These are phyloP conservation scores for Curvularia spicifera DNA, from an alignment of 2,329 filamentous ascomycete genomes.

Conservation along the genomic window DNA sequence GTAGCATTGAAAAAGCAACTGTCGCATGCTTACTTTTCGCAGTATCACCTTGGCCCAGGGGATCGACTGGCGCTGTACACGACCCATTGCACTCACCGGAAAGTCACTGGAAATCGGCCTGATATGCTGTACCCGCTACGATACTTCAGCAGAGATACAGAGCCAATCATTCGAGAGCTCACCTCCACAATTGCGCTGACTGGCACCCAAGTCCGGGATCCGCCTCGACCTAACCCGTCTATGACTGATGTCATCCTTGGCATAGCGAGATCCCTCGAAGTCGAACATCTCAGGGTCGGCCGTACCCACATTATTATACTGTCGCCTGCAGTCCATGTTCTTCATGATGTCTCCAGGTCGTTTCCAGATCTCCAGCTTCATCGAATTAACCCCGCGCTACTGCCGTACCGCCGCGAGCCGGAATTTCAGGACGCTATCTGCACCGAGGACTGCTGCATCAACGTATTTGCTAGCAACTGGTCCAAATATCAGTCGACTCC, in stretches of 20 bases:
- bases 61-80: conserved; percentile 42
- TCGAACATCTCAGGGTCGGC: conserved; percentile 16
- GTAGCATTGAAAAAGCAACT: not conserved
- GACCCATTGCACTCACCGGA: conserved; percentile 40
- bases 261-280: conserved; percentile 32
- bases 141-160: conserved; percentile 19
- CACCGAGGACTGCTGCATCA: conserved; percentile 31
- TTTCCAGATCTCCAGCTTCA: conserved; percentile 35
- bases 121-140: conserved; percentile 35
- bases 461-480: conserved; percentile 37
- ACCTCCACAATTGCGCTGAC: conserved; percentile 24
- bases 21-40: conserved; percentile 8
- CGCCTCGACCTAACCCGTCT: conserved; percentile 38
- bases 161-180: conserved; percentile 27
- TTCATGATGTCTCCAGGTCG: conserved; percentile 32
- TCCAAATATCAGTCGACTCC: conserved; percentile 32
- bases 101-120: conserved; percentile 35
- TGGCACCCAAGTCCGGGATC: conserved; percentile 35
- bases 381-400: conserved; percentile 36
- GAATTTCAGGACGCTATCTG: conserved; percentile 24
- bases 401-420: conserved; percentile 30
- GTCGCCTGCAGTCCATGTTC: conserved; percentile 29
- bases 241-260: conserved; percentile 38
- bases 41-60: conserved; percentile 23
- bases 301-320: conserved; percentile 40